A percentile compares a stretch with the other conserved stretches of the same genome.
Conservation (phyloP, 2,329 filamentous ascomycete species). For the Fusarium globosum region DNA sequence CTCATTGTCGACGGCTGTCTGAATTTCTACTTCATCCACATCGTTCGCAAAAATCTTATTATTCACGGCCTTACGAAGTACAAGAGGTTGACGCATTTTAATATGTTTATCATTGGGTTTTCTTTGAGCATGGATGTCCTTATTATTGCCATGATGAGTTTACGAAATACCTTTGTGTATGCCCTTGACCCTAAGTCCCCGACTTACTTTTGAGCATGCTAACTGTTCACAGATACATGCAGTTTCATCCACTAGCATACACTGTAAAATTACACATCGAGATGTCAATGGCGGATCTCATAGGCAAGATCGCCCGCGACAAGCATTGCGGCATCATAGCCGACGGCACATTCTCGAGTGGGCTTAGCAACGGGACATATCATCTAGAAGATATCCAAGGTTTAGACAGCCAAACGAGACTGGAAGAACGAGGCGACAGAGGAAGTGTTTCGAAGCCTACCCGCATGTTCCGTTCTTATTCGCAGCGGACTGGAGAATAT, state of each 20-base stretch:
- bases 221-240: slow-evolving; percentile 50
- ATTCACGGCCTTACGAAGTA: slow-evolving; percentile 41
- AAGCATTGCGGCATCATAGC: slow-evolving; percentile 29
- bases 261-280: slow-evolving; percentile 66
- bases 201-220: not conserved
- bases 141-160: slow-evolving; percentile 46
- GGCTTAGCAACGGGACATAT: slow-evolving; percentile 22
- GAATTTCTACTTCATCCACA: slow-evolving; percentile 44
- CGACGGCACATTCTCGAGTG: slow-evolving; percentile 34
- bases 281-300: slow-evolving; percentile 64
- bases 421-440: not conserved
- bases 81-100: slow-evolving; percentile 41
- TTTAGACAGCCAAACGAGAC: slow-evolving; percentile 3
- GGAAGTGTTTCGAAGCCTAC: slow-evolving; percentile 22
- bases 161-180: slow-evolving; percentile 45
- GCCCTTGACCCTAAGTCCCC: not conserved
- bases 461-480: slow-evolving; percentile 19
- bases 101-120: slow-evolving; percentile 46
- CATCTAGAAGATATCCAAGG: slow-evolving; percentile 5
- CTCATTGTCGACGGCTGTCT: slow-evolving; percentile 40
- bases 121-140: slow-evolving; percentile 45
- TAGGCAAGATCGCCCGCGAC: slow-evolving; percentile 52
- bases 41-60: slow-evolving; percentile 39
- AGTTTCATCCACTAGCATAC: slow-evolving; percentile 64
- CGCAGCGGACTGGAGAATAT: slow-evolving; percentile 20